Percentiles rank a stretch among this genome's conserved stretches.
phyloP scores from a whole-genome alignment of 2,329 filamentous ascomycete species.

The Xylaria polymorpha region DNA sequence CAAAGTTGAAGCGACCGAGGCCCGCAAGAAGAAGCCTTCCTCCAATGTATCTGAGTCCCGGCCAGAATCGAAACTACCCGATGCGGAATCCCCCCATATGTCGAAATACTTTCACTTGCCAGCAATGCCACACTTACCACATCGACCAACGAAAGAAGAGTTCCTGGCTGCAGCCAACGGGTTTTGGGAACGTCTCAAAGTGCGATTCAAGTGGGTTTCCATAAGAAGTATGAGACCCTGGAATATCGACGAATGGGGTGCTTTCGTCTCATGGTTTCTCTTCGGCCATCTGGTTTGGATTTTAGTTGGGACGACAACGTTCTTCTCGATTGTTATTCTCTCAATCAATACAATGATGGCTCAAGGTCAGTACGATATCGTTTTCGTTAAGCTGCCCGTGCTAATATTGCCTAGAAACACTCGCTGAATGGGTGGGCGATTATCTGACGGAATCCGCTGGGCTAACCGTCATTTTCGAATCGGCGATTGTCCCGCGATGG shows the following conservation, averaged over 20 bases:
- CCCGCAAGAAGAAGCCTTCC: constrained; percentile 40
- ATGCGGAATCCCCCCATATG: constrained; percentile 55
- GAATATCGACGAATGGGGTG: constrained; percentile 95
- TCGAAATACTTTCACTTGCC: constrained; percentile 68
- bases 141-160: constrained; percentile 93
- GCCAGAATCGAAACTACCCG: constrained; percentile 39
- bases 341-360: constrained; percentile 96
- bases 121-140: constrained; percentile 75
- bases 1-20: constrained; percentile 34
- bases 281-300: constrained; percentile 95
- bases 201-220: constrained; percentile 97
- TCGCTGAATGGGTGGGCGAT: constrained; percentile 93
- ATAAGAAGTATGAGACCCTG: constrained; percentile 94
- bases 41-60: constrained; percentile 34
- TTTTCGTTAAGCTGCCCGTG: neutral
- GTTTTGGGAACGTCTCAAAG: constrained; percentile 89
- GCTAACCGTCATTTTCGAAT: constrained; percentile 95
- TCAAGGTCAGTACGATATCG: constrained; percentile 71
- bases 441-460: constrained; percentile 95
- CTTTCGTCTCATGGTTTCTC: constrained; percentile 93
- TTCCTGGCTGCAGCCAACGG: constrained; percentile 90
- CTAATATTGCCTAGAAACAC: constrained; percentile 72
- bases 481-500: constrained; percentile 97
- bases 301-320: constrained; percentile 95
- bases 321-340: constrained; percentile 91